These are phyloP conservation scores for Rhizophora apiculata DNA, from an alignment of 345 rosid species.

Conservation along the genomic window DNA sequence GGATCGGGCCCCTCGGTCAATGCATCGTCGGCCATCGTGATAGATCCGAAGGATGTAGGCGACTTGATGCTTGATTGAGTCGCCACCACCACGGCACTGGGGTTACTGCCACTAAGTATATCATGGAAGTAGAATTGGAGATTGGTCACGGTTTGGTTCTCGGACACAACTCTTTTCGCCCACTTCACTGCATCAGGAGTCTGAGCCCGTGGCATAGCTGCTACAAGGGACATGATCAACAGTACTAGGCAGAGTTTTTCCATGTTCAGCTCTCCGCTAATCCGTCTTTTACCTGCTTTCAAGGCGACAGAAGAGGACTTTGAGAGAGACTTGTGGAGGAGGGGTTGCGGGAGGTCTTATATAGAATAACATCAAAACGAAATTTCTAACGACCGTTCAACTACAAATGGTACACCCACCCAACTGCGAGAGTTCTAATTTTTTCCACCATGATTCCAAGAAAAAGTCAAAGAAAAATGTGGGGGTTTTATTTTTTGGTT, in stretches of 20 bases:
- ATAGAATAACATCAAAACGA: too few relatives aligned
- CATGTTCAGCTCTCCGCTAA: slow-evolving; percentile 3
- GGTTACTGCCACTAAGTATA: neutral
- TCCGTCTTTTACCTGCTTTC: too few relatives aligned
- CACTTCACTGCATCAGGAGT: neutral
- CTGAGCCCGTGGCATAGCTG: slow-evolving; percentile 17
- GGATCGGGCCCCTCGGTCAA: slow-evolving; percentile 12
- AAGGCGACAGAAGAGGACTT: too few relatives aligned
- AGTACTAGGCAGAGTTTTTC: slow-evolving; percentile 10
- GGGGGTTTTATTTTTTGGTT: too few relatives aligned
- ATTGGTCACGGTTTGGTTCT: neutral
- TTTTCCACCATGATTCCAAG: too few relatives aligned
- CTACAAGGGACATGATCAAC: slow-evolving; percentile 9
- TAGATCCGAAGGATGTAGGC: neutral
- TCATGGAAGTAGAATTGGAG: slow-evolving; percentile 20
- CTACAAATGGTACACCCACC: too few relatives aligned
- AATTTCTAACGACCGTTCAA: too few relatives aligned
- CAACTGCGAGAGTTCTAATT: too few relatives aligned
- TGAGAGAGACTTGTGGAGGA: too few relatives aligned
- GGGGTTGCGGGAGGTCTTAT: too few relatives aligned
- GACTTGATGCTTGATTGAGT: neutral
- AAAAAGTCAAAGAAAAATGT: too few relatives aligned
- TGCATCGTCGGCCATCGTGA: slow-evolving; percentile 5
- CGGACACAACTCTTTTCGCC: neutral
- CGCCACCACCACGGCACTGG: slow-evolving; percentile 3